Evolutionary conservation across 306 rosid genomes (phyloP), one percentile per base, ranked within the genome.

Genomic region (Begonia loranthoides): DNA sequence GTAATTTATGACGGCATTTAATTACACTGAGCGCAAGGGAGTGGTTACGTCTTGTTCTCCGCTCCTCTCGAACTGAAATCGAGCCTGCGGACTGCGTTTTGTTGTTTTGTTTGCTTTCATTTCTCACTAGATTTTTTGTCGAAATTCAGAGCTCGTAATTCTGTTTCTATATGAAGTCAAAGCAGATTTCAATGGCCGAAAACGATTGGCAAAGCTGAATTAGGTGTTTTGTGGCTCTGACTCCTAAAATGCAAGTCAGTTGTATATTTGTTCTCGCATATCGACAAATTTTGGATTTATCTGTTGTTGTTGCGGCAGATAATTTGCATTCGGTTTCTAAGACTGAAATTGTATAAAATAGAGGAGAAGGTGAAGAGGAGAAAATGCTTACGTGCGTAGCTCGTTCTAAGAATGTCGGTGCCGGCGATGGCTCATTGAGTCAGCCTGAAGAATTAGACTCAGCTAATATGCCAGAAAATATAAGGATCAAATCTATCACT

Each of bases 341-440:
- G 36, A 19, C 22, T 2, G 22, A 7, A 28, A 7, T 28, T 28
- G 36, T 4, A 28, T 28, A 28, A 28, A 19, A 5, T 28, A 28
- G 0, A 28, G 36, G 36, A 28, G 9, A 28, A 28, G 36, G 36
- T 28, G 36, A 28, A 53, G 54, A 54, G 17, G 49, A 9, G 55
- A 79, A 65, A 77, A 87, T 87, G 96, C 76, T 87, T 62, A 83
- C 90, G 51, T 87, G 96, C 72, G 80, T 87, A 60, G 84, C 94
- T 65, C 90, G 96, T 53, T 87, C 96, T 0, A 83, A 83, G 82
- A 87, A 87, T 58, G 84, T 71, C 73, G 87, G 69, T 4, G 81
- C 67, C 73, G 87, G 69, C 9, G 81, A 67, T 33, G 93, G 70
- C 53, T 78, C 90, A 6, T 55, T 57, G 73, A 64, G 73, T 66